Evolutionary conservation across 2,329 filamentous ascomycete genomes (phyloP), one percentile per base, ranked within the genome.

Genomic region (Fusarium poae): DNA sequence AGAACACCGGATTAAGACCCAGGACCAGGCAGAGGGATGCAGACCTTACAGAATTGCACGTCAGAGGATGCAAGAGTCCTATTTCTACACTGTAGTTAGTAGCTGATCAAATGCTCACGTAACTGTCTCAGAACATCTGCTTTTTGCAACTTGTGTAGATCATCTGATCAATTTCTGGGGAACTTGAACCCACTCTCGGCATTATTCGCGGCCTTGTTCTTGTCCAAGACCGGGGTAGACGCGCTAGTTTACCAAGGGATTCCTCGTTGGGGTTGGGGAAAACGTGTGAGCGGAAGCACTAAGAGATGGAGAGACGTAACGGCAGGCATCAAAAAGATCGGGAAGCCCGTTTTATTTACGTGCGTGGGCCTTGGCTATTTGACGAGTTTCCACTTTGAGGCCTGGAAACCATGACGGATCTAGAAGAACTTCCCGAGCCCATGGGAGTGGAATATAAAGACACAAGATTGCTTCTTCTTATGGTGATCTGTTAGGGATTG

Each of bases 121-220:
- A 50, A 50, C 23, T 50, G 13, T 5, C 5, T 15, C n/a, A 16
- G 6, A 13, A 30, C 43, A 29, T n/a, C 23, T 11, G 4, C 9
- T 5, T 50, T 34, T 50, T 8, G 23, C 18, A 50, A 50, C 9
- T 20, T 50, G 34, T 29, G 5, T 50, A 23, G 35, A 51, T 51
- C 48, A 40, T 51, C 48, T 51, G 48, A 51, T 20, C 23, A 40
- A 39, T 12, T 29, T 51, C 48, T 23, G 48, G 34, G 23, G 48
- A 29, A 51, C 32, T 8, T 27, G 32, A n/a, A 9, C 34, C 48
- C 34, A 51, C 48, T 40, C 23, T 51, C 48, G 48, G 48, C 34
- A 25, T 39, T 51, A 51, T 25, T 51, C 48, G 34, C 48, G 48
- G 48, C 34, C 48, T 51, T 51, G 34, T 51, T 40, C 9, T 27